Base-by-base conservation (phyloP, 2,329 filamentous ascomycete species). In the Calonectria pteridis region DNA sequence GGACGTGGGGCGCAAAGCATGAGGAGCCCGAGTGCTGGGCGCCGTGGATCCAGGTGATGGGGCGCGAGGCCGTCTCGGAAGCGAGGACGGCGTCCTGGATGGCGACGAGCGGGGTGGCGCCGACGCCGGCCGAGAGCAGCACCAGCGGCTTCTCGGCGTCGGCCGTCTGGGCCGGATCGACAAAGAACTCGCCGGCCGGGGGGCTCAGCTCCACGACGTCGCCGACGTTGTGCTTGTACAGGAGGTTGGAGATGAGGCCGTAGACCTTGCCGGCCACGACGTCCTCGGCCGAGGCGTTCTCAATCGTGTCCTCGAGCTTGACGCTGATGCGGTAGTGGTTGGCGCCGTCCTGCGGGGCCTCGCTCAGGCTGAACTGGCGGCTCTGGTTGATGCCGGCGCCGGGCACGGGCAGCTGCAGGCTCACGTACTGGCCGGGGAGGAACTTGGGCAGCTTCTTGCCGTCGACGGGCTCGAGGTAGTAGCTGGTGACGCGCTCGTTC, bases 361-460 rank as follows among this genome's bases (percentile, higher is more conserved):
- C 91, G 79, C 91, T 93, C 70, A 96, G 87, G 59, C 92, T 94
- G 86, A 95, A 96, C 86, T 96, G 94, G 69, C 94, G 86, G 71
- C 91, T 91, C 83, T 96, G 94, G 72, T 88, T 84, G 77, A 93
- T 88, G n/a, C 90, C 89, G 20, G 77, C 79, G 28, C 88, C 86
- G 0, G 92, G 90, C 0, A 95, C 88, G 58, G 88, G 86, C 1
- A 93, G 83, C 76, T 90, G 90, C 67, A 95, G 83, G 51, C 91
- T 93, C 80, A 95, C 88, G 81, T 95, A 96, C 84, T 95, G 93
- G 43, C 94, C 94, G 0, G 94, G 93, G 51, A 88, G 86, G 85
- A 90, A 96, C 0, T 76, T 59, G 0, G 93, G 93, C 16, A 96
- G 86, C 1, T 83, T 78, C 37, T 77, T 78, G 58, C 87, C 88